Evolutionary conservation across 805 yeast species (phyloP).

Genomic region (Grigorovia yakushimaensis): DNA sequence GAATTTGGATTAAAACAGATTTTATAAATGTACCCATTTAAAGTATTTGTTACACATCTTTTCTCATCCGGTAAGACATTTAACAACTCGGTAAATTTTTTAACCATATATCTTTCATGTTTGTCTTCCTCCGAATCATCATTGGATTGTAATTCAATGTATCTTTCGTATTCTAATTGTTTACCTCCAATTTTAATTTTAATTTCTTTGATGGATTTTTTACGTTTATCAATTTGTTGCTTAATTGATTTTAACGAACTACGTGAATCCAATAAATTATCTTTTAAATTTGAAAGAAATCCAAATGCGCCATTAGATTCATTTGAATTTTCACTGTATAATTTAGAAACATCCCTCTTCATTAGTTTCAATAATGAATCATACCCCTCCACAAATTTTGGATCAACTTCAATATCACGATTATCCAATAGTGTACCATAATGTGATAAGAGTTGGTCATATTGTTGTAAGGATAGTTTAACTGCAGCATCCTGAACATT

Average conservation of each 20-base stretch:
- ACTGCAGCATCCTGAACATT: slow-evolving; percentile 71
- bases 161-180: not conserved
- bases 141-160: not conserved
- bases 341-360: slow-evolving; percentile 9
- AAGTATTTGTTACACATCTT: slow-evolving; percentile 1
- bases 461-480: slow-evolving; percentile 45
- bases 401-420: slow-evolving; percentile 7
- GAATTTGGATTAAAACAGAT: slow-evolving; percentile 13
- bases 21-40: slow-evolving; percentile 14
- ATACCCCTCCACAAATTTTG: slow-evolving; percentile 8
- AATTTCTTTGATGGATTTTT: slow-evolving; percentile 2
- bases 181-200: not conserved
- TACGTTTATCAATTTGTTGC: slow-evolving; percentile 8
- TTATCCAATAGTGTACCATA: slow-evolving; percentile 6
- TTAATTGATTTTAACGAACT: slow-evolving; percentile 5
- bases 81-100: slow-evolving; percentile 6
- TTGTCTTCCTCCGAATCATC: not conserved
- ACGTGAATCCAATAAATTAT: not conserved
- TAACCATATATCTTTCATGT: not conserved
- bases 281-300: not conserved
- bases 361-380: slow-evolving; percentile 10
- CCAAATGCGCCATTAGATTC: not conserved
- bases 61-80: slow-evolving; percentile 1
- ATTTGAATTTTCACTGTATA: slow-evolving; percentile 1
- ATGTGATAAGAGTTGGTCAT: slow-evolving; percentile 18